Evolutionary conservation across 2,329 filamentous ascomycete species (phyloP).

Genomic region (Xylariaceae sp.): DNA sequence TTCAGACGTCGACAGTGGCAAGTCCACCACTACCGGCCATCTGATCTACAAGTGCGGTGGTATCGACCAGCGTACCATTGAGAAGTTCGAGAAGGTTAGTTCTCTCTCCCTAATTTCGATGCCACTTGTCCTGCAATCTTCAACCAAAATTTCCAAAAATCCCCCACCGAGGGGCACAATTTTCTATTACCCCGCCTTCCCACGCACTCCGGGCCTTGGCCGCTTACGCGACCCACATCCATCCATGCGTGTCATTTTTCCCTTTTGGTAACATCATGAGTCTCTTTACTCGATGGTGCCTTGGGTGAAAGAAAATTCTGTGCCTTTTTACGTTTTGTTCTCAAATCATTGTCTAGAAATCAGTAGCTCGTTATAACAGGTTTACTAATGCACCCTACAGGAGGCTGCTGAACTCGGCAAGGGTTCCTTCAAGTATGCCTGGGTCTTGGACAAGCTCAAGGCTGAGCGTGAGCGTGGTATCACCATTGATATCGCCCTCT

Average conservation of each 20-base stretch:
- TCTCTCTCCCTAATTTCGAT: conserved; percentile 20
- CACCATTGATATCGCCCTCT: conserved; percentile 99
- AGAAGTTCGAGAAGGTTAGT: conserved; percentile 99
- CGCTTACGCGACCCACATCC: conserved; percentile 14
- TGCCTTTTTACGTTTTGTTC: neutral
- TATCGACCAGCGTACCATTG: conserved; percentile 99
- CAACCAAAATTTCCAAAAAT: conserved; percentile 2
- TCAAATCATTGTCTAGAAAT: too few species aligned
- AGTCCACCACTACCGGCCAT: conserved; percentile 60
- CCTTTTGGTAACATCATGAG: too few species aligned
- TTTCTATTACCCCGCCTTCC: conserved; percentile 29
- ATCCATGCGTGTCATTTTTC: too few species aligned
- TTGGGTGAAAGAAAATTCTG: conserved; percentile 10
- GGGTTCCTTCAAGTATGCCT: conserved; percentile 99
- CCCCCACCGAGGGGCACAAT: conserved; percentile 29
- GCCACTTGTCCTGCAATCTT: neutral
- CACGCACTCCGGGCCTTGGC: too few species aligned
- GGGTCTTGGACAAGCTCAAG: conserved; percentile 99
- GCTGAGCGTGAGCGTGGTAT: conserved; percentile 99
- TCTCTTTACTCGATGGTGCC: too few species aligned
- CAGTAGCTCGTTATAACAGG: neutral
- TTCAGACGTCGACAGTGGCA: conserved; percentile 48
- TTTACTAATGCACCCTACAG: conserved; percentile 43
- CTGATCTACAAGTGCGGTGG: conserved; percentile 99
- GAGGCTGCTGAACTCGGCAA: conserved; percentile 99